Percentiles rank a stretch among this genome's conserved stretches.
phyloP scores from a whole-genome alignment of 2,329 filamentous ascomycete species.

The Cadophora sp. region DNA sequence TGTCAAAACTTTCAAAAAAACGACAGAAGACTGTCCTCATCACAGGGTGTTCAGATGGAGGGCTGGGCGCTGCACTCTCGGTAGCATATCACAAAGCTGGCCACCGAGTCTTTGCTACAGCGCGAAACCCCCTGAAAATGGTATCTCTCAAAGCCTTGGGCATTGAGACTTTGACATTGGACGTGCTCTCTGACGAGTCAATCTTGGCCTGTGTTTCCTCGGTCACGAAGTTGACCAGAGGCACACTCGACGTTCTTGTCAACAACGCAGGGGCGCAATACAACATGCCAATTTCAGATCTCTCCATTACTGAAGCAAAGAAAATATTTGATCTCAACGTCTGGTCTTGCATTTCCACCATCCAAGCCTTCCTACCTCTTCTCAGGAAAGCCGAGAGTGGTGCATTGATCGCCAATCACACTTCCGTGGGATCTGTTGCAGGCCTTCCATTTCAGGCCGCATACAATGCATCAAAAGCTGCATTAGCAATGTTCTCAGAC shows the following conservation, averaged over 20 bases:
- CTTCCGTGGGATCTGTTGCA: slow-evolving; percentile 44
- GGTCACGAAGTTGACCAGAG: not conserved
- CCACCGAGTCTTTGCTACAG: slow-evolving; percentile 50
- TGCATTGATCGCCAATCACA: slow-evolving; percentile 52
- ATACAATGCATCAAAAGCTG: slow-evolving; percentile 37
- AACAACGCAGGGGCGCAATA: slow-evolving; percentile 53
- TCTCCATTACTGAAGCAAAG: slow-evolving; percentile 41
- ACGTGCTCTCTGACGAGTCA: slow-evolving; percentile 48
- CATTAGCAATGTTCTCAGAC: slow-evolving; percentile 35
- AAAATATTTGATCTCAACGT: slow-evolving; percentile 46
- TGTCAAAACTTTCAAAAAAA: not conserved
- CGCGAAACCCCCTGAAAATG: slow-evolving; percentile 45
- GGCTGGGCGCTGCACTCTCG: slow-evolving; percentile 50
- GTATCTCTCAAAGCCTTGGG: slow-evolving; percentile 48
- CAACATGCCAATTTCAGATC: slow-evolving; percentile 45
- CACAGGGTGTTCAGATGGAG: slow-evolving; percentile 50
- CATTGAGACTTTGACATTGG: slow-evolving; percentile 41
- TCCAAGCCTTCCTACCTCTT: slow-evolving; percentile 45
- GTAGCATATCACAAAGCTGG: slow-evolving; percentile 48
- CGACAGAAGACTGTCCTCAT: slow-evolving; percentile 44
- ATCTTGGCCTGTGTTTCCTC: slow-evolving; percentile 43
- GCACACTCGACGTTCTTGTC: slow-evolving; percentile 47
- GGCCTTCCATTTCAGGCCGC: slow-evolving; percentile 27
- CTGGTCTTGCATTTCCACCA: slow-evolving; percentile 44
- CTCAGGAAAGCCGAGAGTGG: slow-evolving; percentile 42